A percentile compares a stretch with the other conserved stretches of the same genome.
Evolutionary conservation across 2,329 filamentous ascomycete genomes (phyloP).

Genomic region (Colletotrichum camelliae): DNA sequence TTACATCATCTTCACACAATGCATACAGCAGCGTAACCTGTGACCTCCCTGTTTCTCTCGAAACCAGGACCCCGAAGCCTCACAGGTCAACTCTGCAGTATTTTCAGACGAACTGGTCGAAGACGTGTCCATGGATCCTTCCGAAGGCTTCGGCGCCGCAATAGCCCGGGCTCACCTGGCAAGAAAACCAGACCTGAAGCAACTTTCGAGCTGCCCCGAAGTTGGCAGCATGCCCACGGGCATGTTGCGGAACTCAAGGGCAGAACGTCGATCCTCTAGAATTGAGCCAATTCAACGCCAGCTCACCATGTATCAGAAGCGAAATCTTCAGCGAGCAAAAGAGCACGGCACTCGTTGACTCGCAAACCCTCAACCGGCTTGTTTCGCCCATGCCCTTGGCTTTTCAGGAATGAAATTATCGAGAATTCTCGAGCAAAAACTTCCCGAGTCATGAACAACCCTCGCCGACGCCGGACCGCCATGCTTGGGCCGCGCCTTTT

Average conservation of each 20-base stretch:
- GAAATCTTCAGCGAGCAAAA: not conserved
- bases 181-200: not conserved
- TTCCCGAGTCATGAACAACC: not conserved
- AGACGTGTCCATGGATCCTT: not conserved
- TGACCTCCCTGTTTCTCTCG: not conserved
- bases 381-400: not conserved
- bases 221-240: not conserved
- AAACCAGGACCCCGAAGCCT: not conserved
- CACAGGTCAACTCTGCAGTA: not conserved
- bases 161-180: not conserved
- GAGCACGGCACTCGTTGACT: not conserved
- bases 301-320: not conserved
- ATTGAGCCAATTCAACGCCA: not conserved
- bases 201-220: not conserved
- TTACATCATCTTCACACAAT: slow-evolving; percentile 13
- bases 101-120: not conserved
- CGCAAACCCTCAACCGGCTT: not conserved
- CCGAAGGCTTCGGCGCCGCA: not conserved
- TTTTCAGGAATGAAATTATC: not conserved
- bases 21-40: not conserved
- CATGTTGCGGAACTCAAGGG: not conserved
- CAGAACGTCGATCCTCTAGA: not conserved
- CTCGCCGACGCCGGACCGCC: not conserved
- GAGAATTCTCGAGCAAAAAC: not conserved
- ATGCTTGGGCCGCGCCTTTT: not conserved